Evolutionary conservation across 2,329 filamentous ascomycete species (phyloP).

Genomic region (Thermoascus crustaceus): DNA sequence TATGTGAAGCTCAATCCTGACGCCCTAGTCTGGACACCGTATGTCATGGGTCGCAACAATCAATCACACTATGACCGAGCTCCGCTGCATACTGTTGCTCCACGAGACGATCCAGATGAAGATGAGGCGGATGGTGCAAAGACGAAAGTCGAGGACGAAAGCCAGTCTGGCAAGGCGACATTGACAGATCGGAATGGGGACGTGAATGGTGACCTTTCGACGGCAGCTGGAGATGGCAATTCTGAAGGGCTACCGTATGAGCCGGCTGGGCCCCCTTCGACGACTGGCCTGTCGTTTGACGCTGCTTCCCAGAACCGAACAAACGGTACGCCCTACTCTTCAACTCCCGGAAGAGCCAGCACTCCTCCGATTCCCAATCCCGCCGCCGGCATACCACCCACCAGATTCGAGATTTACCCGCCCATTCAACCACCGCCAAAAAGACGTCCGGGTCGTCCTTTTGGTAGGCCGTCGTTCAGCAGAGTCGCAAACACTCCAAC

Average conservation of each 20-base stretch:
- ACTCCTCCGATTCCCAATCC: constrained; percentile 17
- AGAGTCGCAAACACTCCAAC: constrained; percentile 23
- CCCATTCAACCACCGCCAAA: constrained; percentile 31
- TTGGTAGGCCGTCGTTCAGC: constrained; percentile 21
- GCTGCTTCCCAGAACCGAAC: constrained; percentile 11
- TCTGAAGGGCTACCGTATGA: constrained; percentile 15
- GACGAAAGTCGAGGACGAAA: constrained; percentile 5
- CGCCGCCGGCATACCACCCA: constrained; percentile 31
- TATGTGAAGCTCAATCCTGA: constrained; percentile 78
- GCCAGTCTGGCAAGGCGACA: constrained; percentile 9
- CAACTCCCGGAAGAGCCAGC: constrained; percentile 11
- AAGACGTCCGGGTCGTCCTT: constrained; percentile 31
- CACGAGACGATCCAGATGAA: constrained; percentile 62
- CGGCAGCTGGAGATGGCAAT: constrained; percentile 7
- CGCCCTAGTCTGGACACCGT: constrained; percentile 87
- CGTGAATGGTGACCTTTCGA: constrained; percentile 4
- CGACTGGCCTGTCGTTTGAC: constrained; percentile 16
- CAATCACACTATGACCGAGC: constrained; percentile 75
- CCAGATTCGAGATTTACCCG: constrained; percentile 37
- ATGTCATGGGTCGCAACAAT: constrained; percentile 85
- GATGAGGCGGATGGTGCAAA: constrained; percentile 18
- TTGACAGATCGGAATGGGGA: constrained; percentile 6
- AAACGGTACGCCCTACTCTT: constrained; percentile 18
- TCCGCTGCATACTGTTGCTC: constrained; percentile 78
- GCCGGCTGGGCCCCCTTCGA: constrained; percentile 30